Base-by-base conservation (phyloP, 2,329 filamentous ascomycete species). In the Neopestalotiopsis rosae region DNA sequence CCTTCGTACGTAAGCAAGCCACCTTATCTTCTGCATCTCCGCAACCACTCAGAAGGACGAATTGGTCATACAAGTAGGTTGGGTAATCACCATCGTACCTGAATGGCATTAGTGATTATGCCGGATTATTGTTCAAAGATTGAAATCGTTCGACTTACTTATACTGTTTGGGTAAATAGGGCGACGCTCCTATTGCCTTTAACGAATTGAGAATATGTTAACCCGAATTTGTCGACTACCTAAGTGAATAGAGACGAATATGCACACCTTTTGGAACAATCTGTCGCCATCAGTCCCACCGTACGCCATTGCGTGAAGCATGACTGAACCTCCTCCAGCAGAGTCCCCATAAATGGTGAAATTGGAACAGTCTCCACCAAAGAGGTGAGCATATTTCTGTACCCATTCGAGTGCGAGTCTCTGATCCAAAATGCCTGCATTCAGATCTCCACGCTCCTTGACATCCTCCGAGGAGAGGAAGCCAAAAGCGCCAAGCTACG, bases 291-390 rank as follows among this genome's bases (percentile, higher is more conserved):
- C 79, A 9, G 79, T 81, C 1, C 82, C 81, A 13, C 83, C 82
- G 2, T 85, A 82, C 34, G 87, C 84, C 20, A 86, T 80, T 38
- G 84, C 83, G 13, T 85, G 82, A 40, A 87, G 67, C 73, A 81
- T 82, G 2, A 85, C 84, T 3, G 79, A 80, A 0, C 86, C 87
- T 0, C 80, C 88, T 2, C 88, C 87, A 0, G 88, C 87, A 0
- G 83, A 86, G 71, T 87, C 83, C 0, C 88, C 87, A 73, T 81
- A 82, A 32, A 89, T 83, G 0, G 86, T 88, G 1, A 90, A 85
- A n/a, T 84, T 83, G 1, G 69, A 69, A 0, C 83, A 81, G 68
- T 89, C 82, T 5, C 87, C 87, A 1, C 87, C 87, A 69, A 89
- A 89, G 9, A 78, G 74, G 42, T 79, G 74, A 65, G 89, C 87